Conservation (phyloP, 2,329 filamentous ascomycete genomes). For the Colletotrichum sp. region DNA sequence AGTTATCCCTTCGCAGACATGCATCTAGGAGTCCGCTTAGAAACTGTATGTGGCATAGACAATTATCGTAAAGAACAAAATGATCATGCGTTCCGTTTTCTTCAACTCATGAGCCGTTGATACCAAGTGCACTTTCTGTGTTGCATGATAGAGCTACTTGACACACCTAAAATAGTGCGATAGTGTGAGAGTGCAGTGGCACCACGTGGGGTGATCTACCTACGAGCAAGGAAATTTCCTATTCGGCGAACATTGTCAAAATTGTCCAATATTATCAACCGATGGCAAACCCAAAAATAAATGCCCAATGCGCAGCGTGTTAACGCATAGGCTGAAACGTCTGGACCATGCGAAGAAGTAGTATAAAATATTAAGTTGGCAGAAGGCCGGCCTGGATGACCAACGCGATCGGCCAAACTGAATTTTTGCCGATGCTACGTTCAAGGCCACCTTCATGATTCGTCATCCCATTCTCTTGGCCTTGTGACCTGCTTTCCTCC, state of each 20-base stretch:
- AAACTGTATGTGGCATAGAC: neutral
- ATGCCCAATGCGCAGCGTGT: neutral
- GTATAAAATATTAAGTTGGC: neutral
- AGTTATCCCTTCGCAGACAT: neutral
- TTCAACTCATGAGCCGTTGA: neutral
- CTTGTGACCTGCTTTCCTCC: neutral
- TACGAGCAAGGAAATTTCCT: neutral
- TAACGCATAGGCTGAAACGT: neutral
- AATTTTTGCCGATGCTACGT: neutral
- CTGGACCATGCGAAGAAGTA: neutral
- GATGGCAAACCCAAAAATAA: neutral
- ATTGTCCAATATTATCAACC: neutral
- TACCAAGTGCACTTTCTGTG: neutral
- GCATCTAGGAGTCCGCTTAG: neutral
- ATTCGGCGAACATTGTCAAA: neutral
- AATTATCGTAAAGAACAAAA: neutral
- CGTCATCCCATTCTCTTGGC: neutral
- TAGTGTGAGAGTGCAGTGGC: neutral
- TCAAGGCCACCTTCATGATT: neutral
- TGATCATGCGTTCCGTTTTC: neutral
- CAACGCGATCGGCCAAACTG: neutral
- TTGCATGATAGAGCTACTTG: neutral
- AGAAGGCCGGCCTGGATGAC: neutral
- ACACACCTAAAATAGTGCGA: neutral
- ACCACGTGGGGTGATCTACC: neutral